Percentiles rank a stretch among this genome's conserved stretches.
Conservation (phyloP, 78 protist species). For the Dictyostelium purpureum region DNA sequence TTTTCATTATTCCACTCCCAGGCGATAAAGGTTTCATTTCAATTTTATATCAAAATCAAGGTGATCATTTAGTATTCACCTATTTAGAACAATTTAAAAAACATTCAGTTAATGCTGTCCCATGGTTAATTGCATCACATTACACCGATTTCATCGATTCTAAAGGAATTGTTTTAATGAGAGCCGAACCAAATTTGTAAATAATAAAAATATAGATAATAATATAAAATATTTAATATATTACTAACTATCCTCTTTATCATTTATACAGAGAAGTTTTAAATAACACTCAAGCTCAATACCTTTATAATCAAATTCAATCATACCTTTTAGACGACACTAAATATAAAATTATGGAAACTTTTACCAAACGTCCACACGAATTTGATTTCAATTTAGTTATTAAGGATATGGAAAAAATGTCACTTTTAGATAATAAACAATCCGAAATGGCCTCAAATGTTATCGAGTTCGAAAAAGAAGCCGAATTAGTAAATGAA, state of each 20-base stretch:
- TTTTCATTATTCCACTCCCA: conserved; percentile 69
- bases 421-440: conserved; percentile 13
- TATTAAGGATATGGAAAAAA: background rate
- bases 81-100: conserved; percentile 69
- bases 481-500: background rate
- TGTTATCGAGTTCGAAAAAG: conserved; percentile 29
- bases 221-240: background rate
- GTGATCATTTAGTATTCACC: conserved; percentile 61
- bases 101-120: conserved; percentile 63
- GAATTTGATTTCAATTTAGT: conserved; percentile 38
- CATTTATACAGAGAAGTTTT: conserved; percentile 35
- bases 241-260: background rate
- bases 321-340: conserved; percentile 54
- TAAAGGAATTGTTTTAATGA: conserved; percentile 66
- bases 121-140: conserved; percentile 60
- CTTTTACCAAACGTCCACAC: conserved; percentile 36
- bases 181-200: conserved; percentile 79
- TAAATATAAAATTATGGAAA: conserved; percentile 53
- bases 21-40: conserved; percentile 77
- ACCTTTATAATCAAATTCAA: conserved; percentile 51
- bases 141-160: conserved; percentile 59
- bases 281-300: conserved; percentile 54
- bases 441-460: background rate
- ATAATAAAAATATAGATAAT: background rate
- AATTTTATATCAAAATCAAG: conserved; percentile 66